Percentiles rank a stretch among this genome's conserved stretches.
Conservation (phyloP, 768 basidiomycete species). For the Lentinula lateritia region DNA sequence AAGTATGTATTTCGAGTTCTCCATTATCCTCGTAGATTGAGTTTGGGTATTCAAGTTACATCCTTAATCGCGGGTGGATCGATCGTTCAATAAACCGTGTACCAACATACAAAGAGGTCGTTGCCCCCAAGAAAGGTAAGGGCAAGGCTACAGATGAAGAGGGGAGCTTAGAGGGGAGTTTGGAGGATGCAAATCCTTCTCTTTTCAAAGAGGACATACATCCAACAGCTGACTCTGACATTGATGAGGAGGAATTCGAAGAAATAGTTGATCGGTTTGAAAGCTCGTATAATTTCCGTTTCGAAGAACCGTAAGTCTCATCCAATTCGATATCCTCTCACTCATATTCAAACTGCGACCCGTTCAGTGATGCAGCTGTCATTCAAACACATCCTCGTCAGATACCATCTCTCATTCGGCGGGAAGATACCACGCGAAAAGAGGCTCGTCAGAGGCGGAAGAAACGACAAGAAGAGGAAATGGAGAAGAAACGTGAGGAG, state of each 20-base stretch:
- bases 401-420: slow-evolving; percentile 55
- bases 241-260: slow-evolving; percentile 48
- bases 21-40: background rate
- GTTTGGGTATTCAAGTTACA: slow-evolving; percentile 57
- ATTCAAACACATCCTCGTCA: slow-evolving; percentile 77
- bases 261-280: slow-evolving; percentile 91
- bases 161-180: slow-evolving; percentile 11
- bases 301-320: slow-evolving; percentile 83
- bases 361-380: slow-evolving; percentile 51
- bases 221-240: slow-evolving; percentile 16
- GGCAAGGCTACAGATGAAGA: slow-evolving; percentile 14
- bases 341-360: background rate
- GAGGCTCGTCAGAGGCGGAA: slow-evolving; percentile 54
- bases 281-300: slow-evolving; percentile 95
- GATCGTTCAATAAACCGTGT: slow-evolving; percentile 68
- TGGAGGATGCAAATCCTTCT: slow-evolving; percentile 14
- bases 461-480: slow-evolving; percentile 51
- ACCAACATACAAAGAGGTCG: slow-evolving; percentile 84
- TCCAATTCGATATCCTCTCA: slow-evolving; percentile 10
- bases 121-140: slow-evolving; percentile 35
- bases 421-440: slow-evolving; percentile 75
- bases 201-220: slow-evolving; percentile 17
- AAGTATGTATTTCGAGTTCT: slow-evolving; percentile 50
- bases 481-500: slow-evolving; percentile 70
- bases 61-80: slow-evolving; percentile 96